Conservation (phyloP, 2,329 filamentous ascomycete species). For the Cryphonectria naterciae region DNA sequence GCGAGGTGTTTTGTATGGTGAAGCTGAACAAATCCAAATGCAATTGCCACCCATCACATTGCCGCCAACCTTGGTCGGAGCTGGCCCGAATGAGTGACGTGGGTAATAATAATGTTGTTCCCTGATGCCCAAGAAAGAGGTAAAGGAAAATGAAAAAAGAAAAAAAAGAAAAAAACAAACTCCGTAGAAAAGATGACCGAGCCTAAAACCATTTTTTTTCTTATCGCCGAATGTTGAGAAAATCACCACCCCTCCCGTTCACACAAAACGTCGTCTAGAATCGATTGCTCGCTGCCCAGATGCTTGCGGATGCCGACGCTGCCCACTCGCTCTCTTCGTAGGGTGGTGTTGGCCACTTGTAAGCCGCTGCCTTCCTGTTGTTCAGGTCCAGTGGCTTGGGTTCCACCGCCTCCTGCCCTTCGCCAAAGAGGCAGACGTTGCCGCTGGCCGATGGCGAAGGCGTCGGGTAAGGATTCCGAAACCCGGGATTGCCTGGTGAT, state of each 20-base stretch:
- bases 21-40: slow-evolving; percentile 28
- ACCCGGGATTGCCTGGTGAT: slow-evolving; percentile 65
- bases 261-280: slow-evolving; percentile 48
- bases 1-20: slow-evolving; percentile 17
- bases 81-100: slow-evolving; percentile 23
- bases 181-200: slow-evolving; percentile 27
- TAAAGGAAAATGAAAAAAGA: neutral
- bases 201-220: slow-evolving; percentile 19
- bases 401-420: slow-evolving; percentile 62
- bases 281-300: slow-evolving; percentile 72
- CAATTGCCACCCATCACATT: slow-evolving; percentile 23
- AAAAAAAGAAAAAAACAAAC: slow-evolving; percentile 12
- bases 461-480: slow-evolving; percentile 67
- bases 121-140: slow-evolving; percentile 20
- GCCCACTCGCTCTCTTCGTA: slow-evolving; percentile 96
- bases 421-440: slow-evolving; percentile 75
- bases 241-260: neutral
- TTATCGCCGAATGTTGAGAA: slow-evolving; percentile 15
- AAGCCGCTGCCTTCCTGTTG: slow-evolving; percentile 54
- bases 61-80: slow-evolving; percentile 18
- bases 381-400: slow-evolving; percentile 73
- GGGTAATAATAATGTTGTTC: slow-evolving; percentile 9
- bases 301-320: slow-evolving; percentile 78
- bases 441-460: slow-evolving; percentile 81
- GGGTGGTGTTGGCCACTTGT: slow-evolving; percentile 93